A percentile compares a stretch with the other conserved stretches of the same genome.
These are phyloP conservation scores for Stephania japonica DNA, from an alignment of 164 flowering plant species.

Conservation along the genomic window DNA sequence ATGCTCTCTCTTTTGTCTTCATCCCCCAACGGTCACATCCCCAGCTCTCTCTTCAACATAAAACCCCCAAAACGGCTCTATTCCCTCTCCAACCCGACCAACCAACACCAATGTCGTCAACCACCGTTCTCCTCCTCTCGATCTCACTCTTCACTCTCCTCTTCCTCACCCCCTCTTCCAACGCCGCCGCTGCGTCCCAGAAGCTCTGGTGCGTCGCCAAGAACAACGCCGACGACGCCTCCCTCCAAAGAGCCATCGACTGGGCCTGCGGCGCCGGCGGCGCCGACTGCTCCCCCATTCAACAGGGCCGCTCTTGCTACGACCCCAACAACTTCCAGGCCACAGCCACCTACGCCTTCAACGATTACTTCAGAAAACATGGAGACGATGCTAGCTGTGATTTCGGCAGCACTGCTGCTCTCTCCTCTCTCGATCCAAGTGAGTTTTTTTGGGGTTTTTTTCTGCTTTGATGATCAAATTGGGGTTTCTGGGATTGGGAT, in stretches of 20 bases:
- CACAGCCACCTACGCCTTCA: slow-evolving; percentile 78
- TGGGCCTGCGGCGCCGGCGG: slow-evolving; percentile 90
- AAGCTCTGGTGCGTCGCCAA: slow-evolving; percentile 90
- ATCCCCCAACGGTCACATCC: slow-evolving; percentile 12
- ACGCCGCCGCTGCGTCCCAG: slow-evolving; percentile 19
- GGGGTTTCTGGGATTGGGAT: not conserved
- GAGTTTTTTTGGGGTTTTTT: slow-evolving; percentile 5
- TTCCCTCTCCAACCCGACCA: not conserved
- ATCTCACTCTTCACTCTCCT: not conserved
- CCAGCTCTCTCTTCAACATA: slow-evolving; percentile 9
- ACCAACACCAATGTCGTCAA: not conserved
- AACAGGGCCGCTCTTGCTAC: slow-evolving; percentile 59
- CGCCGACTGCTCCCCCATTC: slow-evolving; percentile 61
- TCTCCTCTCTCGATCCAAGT: slow-evolving; percentile 75
- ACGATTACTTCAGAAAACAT: slow-evolving; percentile 55
- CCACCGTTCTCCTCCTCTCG: not conserved
- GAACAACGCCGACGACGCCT: slow-evolving; percentile 82
- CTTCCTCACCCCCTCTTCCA: not conserved
- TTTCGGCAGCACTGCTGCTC: slow-evolving; percentile 57
- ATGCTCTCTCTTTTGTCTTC: not conserved
- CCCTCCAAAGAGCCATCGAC: slow-evolving; percentile 60
- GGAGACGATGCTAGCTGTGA: slow-evolving; percentile 47
- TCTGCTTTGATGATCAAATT: not conserved
- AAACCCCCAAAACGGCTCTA: not conserved
- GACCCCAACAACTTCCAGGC: slow-evolving; percentile 38